A percentile compares a stretch with the other conserved stretches of the same genome.
Conservation (phyloP, 768 basidiomycete species). For the Chalciporus pseudorubinellus region DNA sequence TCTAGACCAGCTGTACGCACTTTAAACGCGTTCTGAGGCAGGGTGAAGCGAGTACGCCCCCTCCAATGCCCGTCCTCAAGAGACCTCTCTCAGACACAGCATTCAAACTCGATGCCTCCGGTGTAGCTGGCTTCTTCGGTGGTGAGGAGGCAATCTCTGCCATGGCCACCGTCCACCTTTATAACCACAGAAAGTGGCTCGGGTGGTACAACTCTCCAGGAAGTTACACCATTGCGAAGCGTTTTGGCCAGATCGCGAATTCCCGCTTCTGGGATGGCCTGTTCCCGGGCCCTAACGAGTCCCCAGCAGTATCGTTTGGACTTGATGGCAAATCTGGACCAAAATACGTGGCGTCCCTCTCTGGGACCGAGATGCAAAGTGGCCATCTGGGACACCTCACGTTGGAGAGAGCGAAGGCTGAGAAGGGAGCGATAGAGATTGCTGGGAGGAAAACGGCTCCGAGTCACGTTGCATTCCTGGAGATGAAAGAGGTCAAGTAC, state of each 20-base stretch:
- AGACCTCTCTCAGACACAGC: slow-evolving; percentile 3
- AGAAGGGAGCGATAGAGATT: not conserved
- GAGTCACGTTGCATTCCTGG: slow-evolving; percentile 20
- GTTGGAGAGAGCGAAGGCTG: slow-evolving; percentile 13
- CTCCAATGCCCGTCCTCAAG: slow-evolving; percentile 16
- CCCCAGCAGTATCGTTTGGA: slow-evolving; percentile 28
- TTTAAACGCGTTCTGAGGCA: not conserved
- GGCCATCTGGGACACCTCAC: slow-evolving; percentile 32
- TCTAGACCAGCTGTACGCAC: too few relatives aligned
- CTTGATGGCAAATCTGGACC: slow-evolving; percentile 30
- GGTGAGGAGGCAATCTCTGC: slow-evolving; percentile 38
- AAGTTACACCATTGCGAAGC: slow-evolving; percentile 34
- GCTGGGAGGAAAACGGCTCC: slow-evolving; percentile 18
- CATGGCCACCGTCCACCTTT: slow-evolving; percentile 36
- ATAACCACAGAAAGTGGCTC: slow-evolving; percentile 30
- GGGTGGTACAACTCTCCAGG: slow-evolving; percentile 40
- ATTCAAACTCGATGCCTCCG: slow-evolving; percentile 29
- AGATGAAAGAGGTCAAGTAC: slow-evolving; percentile 22
- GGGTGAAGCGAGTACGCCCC: not conserved
- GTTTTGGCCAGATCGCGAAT: slow-evolving; percentile 29
- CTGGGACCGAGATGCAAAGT: slow-evolving; percentile 29
- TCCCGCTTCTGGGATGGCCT: slow-evolving; percentile 32
- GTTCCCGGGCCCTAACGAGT: slow-evolving; percentile 29
- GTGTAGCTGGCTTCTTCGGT: slow-evolving; percentile 37
- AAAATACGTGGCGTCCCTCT: slow-evolving; percentile 23